These are phyloP conservation scores for Auricularia sp. DNA, from an alignment of 768 basidiomycete species.

Conservation along the genomic window DNA sequence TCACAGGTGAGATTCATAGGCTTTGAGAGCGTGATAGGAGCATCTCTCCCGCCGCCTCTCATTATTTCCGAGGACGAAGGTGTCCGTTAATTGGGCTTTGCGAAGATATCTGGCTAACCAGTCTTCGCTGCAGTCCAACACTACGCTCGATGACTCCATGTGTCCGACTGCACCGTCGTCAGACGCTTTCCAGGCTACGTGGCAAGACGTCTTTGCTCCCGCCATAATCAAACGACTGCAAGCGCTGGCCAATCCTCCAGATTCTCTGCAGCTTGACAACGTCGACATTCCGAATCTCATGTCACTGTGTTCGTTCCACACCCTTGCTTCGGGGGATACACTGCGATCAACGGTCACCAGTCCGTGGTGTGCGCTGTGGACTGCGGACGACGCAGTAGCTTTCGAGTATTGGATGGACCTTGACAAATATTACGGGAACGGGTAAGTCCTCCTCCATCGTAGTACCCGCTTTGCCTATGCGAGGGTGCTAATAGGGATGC, in stretches of 20 bases:
- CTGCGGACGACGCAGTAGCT: constrained; percentile 45
- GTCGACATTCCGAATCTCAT: constrained; percentile 51
- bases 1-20: constrained; percentile 28
- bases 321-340: constrained; percentile 26
- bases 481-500: neutral
- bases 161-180: constrained; percentile 48
- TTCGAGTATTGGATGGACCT: constrained; percentile 67
- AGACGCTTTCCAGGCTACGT: constrained; percentile 35
- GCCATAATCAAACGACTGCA: constrained; percentile 53
- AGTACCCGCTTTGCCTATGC: neutral
- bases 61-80: constrained; percentile 48
- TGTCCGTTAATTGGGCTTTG: constrained; percentile 24
- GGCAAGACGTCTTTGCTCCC: constrained; percentile 46
- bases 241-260: constrained; percentile 34
- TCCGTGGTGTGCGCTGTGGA: constrained; percentile 69
- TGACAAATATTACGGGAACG: constrained; percentile 69
- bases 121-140: constrained; percentile 27
- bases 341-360: constrained; percentile 22
- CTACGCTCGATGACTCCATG: constrained; percentile 57
- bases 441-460: constrained; percentile 30
- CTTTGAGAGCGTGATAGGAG: constrained; percentile 43
- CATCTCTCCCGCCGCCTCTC: constrained; percentile 35
- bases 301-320: constrained; percentile 73
- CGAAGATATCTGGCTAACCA: constrained; percentile 2
- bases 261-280: constrained; percentile 45